A percentile compares a stretch with the other conserved stretches of the same genome.
phyloP scores from a whole-genome alignment of 139 green algal species.

The Tetradesmus lagerheimii region DNA sequence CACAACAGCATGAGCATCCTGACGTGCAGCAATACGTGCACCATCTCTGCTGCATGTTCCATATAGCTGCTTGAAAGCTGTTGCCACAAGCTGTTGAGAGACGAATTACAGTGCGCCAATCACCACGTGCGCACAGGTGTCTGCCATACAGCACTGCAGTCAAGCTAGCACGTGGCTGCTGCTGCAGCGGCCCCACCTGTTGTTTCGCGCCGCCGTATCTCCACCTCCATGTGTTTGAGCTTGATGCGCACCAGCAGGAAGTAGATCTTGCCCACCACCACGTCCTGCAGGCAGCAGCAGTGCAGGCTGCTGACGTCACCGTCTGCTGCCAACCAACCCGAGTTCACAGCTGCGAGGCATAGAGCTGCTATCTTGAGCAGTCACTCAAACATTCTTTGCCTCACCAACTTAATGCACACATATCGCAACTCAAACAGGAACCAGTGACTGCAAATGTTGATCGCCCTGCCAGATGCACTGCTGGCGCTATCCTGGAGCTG shows the following conservation, averaged over 20 bases:
- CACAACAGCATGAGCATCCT: background rate
- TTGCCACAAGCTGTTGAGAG: background rate
- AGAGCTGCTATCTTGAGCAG: too few relatives aligned
- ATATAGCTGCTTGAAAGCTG: background rate
- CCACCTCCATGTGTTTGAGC: conserved; percentile 99
- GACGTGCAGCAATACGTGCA: background rate
- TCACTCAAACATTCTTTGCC: too few relatives aligned
- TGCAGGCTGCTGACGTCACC: background rate
- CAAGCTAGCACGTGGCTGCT: background rate
- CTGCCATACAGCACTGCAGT: background rate
- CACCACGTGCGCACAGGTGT: background rate
- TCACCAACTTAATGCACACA: too few relatives aligned
- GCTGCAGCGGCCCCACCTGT: conserved; percentile 61
- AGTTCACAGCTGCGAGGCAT: too few relatives aligned
- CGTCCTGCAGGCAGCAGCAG: conserved; percentile 68
- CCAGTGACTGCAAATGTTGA: too few relatives aligned
- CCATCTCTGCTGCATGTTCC: background rate
- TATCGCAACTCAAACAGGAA: too few relatives aligned
- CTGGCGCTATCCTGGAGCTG: too few relatives aligned
- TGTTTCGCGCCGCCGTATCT: conserved; percentile 96
- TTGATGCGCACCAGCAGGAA: conserved; percentile 99
- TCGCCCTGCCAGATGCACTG: too few relatives aligned
- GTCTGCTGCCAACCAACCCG: too few relatives aligned
- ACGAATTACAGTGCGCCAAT: background rate
- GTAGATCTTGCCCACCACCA: conserved; percentile 97